phyloP scores from a whole-genome alignment of 2,329 filamentous ascomycete genomes.

The Alternaria gaisen region DNA sequence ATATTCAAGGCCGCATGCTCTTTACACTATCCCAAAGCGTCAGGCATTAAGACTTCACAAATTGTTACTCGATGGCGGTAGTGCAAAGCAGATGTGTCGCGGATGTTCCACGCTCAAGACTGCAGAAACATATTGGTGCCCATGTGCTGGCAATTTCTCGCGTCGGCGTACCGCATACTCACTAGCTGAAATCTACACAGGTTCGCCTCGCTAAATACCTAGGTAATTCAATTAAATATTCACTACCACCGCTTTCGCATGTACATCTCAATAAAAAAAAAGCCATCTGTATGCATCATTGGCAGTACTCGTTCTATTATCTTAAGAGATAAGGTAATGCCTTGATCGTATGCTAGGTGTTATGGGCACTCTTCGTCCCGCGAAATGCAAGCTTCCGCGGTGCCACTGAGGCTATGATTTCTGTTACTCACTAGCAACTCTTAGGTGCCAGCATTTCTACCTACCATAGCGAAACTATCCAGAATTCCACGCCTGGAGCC shows the following conservation, averaged over 20 bases:
- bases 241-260: neutral
- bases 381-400: neutral
- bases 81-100: neutral
- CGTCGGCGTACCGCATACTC: neutral
- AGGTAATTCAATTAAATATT: neutral
- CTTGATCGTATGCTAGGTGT: neutral
- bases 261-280: neutral
- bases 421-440: neutral
- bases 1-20: neutral
- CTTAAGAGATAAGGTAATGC: neutral
- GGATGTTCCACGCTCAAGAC: neutral
- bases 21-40: neutral
- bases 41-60: neutral
- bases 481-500: neutral
- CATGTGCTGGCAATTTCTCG: neutral
- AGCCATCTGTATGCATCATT: neutral
- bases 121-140: no score
- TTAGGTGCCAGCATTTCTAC: neutral
- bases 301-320: neutral
- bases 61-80: neutral
- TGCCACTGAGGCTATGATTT: neutral
- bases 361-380: neutral
- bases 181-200: neutral
- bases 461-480: neutral
- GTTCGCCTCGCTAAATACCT: neutral